phyloP scores from a whole-genome alignment of 2,329 filamentous ascomycete species.

The Aspergillus viridinutans region DNA sequence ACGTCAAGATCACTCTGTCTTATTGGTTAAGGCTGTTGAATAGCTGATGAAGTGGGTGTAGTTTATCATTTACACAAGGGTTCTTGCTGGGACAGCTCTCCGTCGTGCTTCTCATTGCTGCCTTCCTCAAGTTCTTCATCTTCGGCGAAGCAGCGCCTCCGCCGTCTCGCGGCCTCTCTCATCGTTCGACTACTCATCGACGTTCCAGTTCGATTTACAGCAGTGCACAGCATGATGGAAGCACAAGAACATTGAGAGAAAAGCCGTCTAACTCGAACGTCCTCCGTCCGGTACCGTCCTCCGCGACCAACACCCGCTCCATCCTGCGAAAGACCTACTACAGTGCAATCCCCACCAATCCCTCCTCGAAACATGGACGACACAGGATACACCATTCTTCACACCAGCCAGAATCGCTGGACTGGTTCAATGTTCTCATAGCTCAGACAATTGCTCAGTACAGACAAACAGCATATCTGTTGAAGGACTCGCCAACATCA shows the following conservation, averaged over 20 bases:
- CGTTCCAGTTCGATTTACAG: constrained; percentile 62
- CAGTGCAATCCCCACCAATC: constrained; percentile 53
- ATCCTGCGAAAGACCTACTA: constrained; percentile 98
- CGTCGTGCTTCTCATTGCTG: constrained; percentile 82
- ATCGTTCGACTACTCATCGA: constrained; percentile 73
- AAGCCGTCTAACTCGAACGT: constrained; percentile 61
- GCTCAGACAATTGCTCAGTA: constrained; percentile 97
- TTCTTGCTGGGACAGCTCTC: constrained; percentile 91
- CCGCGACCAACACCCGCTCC: constrained; percentile 74
- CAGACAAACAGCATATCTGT: constrained; percentile 82
- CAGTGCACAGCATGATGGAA: constrained; percentile 36
- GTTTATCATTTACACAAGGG: constrained; percentile 87
- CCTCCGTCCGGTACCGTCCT: constrained; percentile 65
- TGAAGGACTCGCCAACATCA: constrained; percentile 57
- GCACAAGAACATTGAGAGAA: constrained; percentile 42
- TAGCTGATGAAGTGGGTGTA: constrained; percentile 32
- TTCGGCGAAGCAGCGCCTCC: constrained; percentile 88
- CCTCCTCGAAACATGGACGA: constrained; percentile 39
- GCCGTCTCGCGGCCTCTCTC: constrained; percentile 71
- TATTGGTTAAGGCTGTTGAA: not conserved
- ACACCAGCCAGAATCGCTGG: constrained; percentile 91
- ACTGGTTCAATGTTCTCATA: constrained; percentile 98
- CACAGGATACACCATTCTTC: constrained; percentile 55
- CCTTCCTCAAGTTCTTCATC: constrained; percentile 99
- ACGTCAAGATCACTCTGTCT: constrained; percentile 15